Evolutionary conservation across 768 basidiomycete genomes (phyloP), one percentile per base, ranked within the genome.

Genomic region (Boletus rubescentipes): DNA sequence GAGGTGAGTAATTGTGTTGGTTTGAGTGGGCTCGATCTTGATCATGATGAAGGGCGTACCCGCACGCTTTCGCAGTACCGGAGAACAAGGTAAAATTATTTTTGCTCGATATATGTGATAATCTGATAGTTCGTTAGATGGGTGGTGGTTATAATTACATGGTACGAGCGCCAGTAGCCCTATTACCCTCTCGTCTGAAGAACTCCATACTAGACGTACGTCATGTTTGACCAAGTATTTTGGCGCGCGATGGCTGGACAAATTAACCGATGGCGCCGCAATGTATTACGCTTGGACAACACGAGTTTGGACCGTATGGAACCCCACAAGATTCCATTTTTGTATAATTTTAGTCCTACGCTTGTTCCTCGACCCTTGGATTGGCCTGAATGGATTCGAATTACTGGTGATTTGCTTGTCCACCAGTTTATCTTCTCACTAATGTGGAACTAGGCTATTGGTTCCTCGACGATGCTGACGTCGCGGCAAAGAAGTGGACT

Each of bases 111-210:
- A 26, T 39, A 18, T 30, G 5, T 47, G 30, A 51, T 39, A 45
- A 65, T 53, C 66, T 57, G 53, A 66, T n/a, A 42, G 39, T 47
- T 37, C 50, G 38, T 43, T 54, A 91, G 87, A 93, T 97, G 87
- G 97, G 96, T 11, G 96, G 96, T 26, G 79, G 91, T 55, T 99
- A 98, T 71, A 99, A 99, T 67, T 99, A 98, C 71, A 97, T 99
- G 95, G 91, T 92, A 65, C 46, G 77, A 50, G 15, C 21, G 29
- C n/a, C 32, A 49, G 21, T n/a, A 30, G 30, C 50, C 41, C 48
- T 42, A 18, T 49, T 51, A 39, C 16, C 53, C 29, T 10, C 5
- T 39, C 23, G 7, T 41, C 46, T 61, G 37, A 57, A 30, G 26
- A 30, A 39, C 38, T 18, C 23, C 47, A 50, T 31, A 49, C 46